These are phyloP conservation scores for Apiotrichum siamense DNA, from an alignment of 1,284 basidiomycete species.

Conservation along the genomic window DNA sequence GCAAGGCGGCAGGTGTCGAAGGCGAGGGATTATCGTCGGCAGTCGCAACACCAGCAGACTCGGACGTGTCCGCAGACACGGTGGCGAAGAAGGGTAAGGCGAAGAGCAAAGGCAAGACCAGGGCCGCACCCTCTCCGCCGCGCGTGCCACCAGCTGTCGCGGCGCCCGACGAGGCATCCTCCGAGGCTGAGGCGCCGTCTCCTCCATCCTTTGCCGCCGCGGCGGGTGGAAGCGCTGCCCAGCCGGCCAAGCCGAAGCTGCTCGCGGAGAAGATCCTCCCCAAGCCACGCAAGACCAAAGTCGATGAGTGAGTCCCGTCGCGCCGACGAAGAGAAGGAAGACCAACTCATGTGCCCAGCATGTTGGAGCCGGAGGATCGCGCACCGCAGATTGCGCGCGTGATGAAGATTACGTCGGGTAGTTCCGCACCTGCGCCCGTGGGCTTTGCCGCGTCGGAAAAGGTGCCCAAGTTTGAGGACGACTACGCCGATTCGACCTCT, in stretches of 20 bases:
- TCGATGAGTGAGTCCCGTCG: constrained; percentile 44
- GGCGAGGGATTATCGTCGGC: not conserved
- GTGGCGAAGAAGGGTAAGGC: constrained; percentile 3
- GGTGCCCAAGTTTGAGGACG: constrained; percentile 20
- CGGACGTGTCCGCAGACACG: constrained; percentile 8
- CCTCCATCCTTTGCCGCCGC: constrained; percentile 12
- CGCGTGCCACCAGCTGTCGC: not conserved
- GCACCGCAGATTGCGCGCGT: constrained; percentile 36
- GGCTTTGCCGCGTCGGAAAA: not conserved
- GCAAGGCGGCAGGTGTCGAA: constrained; percentile 18
- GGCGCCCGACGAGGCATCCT: not conserved
- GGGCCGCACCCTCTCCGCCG: not conserved
- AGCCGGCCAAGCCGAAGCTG: constrained; percentile 29
- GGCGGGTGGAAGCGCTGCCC: not conserved
- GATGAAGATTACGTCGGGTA: constrained; percentile 29
- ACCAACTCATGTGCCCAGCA: constrained; percentile 25
- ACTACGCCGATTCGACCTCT: constrained; percentile 20
- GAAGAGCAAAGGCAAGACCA: constrained; percentile 6
- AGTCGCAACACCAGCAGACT: not conserved
- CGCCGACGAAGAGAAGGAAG: not conserved
- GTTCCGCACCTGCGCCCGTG: not conserved
- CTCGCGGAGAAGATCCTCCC: constrained; percentile 40
- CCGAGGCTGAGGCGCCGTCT: not conserved
- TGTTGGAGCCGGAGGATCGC: constrained; percentile 41
- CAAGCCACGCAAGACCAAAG: constrained; percentile 39